Evolutionary conservation across 2,329 filamentous ascomycete genomes (phyloP), one percentile per base, ranked within the genome.

Genomic region (Metarhizium sp.): DNA sequence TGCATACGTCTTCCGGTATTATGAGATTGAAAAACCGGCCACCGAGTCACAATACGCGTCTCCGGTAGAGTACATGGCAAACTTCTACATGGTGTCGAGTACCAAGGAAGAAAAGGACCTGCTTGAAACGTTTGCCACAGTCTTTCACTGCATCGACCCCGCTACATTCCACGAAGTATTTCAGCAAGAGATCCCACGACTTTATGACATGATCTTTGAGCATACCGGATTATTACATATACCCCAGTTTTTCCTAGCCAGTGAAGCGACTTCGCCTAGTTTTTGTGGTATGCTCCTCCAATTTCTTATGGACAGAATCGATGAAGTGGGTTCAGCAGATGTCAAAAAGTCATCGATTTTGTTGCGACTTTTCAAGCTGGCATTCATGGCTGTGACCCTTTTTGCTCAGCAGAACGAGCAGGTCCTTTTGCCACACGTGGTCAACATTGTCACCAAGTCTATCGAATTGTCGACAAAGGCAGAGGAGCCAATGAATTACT

Each of bases 101-200:
- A 88, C 85, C 58, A 95, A 95, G 64, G 95, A 99, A 67, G 95
- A 99, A 71, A 99, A 99, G 69, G 94, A 99, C 54, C 79, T 99
- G 8, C 78, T 99, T 6, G 95, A 99, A 75, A 95, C 90, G 2
- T 99, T 99, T 69, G 94, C 92, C 2, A 97, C 94, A 0, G 92
- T 99, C 32, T 99, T 99, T 67, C 94, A 99, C 68, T 95, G 92
- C 71, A 94, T 99, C 60, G 94, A 99, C 66, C 94, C 94, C 2
- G 94, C 95, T 11, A 96, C 92, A 0, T 99, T 99, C 68, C 92
- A 99, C 65, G 94, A 99, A 73, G 91, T 99, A 45, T 99, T 99
- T 69, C 90, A 96, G 67, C 90, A 92, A 58, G 94, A 97, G 74
- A 97, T 99, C 58, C 92, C 92, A 42, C 90, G 90, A 70, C 82